Base-by-base conservation (phyloP, 129 eudicot species). In the Chrysanthemum makinoi region DNA sequence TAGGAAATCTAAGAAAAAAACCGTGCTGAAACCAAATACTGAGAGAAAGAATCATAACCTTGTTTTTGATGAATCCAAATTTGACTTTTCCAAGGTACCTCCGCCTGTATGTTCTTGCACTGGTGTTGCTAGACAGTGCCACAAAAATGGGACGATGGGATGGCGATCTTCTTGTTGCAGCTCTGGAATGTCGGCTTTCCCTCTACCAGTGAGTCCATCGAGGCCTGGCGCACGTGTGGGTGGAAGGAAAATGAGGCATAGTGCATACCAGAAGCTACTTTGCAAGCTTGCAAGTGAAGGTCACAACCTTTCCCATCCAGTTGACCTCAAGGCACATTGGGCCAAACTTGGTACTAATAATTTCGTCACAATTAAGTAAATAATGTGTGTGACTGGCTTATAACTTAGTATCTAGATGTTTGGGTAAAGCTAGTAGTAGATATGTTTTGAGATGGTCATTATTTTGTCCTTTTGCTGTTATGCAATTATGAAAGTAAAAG, bases 81-180 rank as follows among this genome's bases (percentile, higher is more conserved):
- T 72, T 48, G 86, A 86, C 66, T 57, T 78, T 61, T 81, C 86
- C 26, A 66, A 61, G 14, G 64, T 81, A 61, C 88, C 86, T 50
- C 77, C 83, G 8, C 86, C 84, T 43, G 69, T 77, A 53, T 83
- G 92, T 69, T 78, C 86, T 60, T 83, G 88, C 78, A 80, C 88
- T 5, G 91, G 91, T 75, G 78, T 75, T 18, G 79, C 91, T 67
- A 83, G 84, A 75, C 72, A 60, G 48, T 86, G 91, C 76, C 72
- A 83, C 62, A 83, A 73, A 81, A 75, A 82, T 51, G 91, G 91
- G 46, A 20, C 79, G 15, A 80, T 78, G 10, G 86, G 88, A 30
- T 86, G 91, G 91, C 84, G 81, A 60, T 86, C 91, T 39, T 66
- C 76, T 51, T 86, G 91, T 60, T 86, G 91, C 59, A 83, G 66